Conservation (phyloP, 805 yeast genomes). For the Lachancea waltii region DNA sequence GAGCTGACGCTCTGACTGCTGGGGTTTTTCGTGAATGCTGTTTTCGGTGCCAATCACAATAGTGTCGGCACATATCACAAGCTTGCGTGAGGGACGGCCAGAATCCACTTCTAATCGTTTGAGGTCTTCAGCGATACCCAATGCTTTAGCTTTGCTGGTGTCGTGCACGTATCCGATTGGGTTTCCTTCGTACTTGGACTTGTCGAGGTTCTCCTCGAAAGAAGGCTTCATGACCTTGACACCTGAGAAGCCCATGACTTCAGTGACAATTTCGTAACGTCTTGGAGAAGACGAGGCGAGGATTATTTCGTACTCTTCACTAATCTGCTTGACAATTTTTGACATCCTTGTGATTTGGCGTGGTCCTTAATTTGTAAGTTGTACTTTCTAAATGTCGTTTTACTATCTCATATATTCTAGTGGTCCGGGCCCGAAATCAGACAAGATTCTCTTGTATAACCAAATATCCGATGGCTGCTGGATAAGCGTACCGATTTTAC, state of each 20-base stretch:
- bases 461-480: no score
- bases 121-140: slow-evolving; percentile 48
- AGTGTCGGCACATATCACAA: slow-evolving; percentile 73
- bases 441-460: no score
- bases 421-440: no score
- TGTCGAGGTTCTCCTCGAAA: slow-evolving; percentile 72
- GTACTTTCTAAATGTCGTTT: not conserved
- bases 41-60: slow-evolving; percentile 53
- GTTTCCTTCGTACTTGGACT: slow-evolving; percentile 29
- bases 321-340: slow-evolving; percentile 4
- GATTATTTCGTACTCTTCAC: slow-evolving; percentile 36
- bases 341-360: not conserved
- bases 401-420: not conserved
- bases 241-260: slow-evolving; percentile 44
- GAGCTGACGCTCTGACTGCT: slow-evolving; percentile 43
- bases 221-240: slow-evolving; percentile 50
- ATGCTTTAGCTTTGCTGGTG: slow-evolving; percentile 65
- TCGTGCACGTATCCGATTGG: slow-evolving; percentile 49
- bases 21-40: slow-evolving; percentile 74
- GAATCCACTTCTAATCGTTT: slow-evolving; percentile 10
- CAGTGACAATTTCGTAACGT: slow-evolving; percentile 60
- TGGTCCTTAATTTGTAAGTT: not conserved
- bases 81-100: slow-evolving; percentile 11
- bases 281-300: slow-evolving; percentile 86
- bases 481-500: no score